phyloP scores from a whole-genome alignment of 108 stramenopile genomes.

The Nitzschia palea region DNA sequence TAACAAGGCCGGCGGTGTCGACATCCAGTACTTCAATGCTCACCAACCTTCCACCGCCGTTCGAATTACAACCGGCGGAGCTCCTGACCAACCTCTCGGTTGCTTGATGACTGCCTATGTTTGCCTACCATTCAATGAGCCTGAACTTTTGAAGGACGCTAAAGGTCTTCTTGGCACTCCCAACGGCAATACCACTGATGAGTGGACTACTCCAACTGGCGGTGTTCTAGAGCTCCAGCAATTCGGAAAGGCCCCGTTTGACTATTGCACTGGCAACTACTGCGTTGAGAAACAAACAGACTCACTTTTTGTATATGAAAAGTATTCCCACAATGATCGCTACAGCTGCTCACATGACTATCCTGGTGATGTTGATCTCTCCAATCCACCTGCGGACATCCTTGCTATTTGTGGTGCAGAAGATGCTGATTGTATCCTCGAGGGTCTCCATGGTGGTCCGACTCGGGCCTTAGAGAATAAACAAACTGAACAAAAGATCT shows the following conservation, averaged over 20 bases:
- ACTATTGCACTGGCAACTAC: neutral
- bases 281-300: neutral
- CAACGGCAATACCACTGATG: neutral
- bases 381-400: neutral
- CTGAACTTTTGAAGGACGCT: neutral
- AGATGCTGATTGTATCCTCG: slow-evolving; percentile 4
- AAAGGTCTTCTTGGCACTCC: slow-evolving; percentile 1
- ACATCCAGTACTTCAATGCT: neutral
- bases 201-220: neutral
- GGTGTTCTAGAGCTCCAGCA: no score
- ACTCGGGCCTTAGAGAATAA: no score
- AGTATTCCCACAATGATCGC: neutral
- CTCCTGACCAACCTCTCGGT: no score
- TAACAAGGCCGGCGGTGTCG: neutral
- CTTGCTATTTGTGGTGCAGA: slow-evolving; percentile 5
- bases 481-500: no score
- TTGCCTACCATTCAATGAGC: neutral
- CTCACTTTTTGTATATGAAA: neutral
- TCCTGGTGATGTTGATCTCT: neutral
- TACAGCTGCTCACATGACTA: neutral
- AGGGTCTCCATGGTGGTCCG: neutral
- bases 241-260: neutral
- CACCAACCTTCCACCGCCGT: neutral
- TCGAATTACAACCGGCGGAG: neutral
- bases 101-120: neutral